Conservation (phyloP, 345 rosid species). For the Gossypium sturtianum region DNA sequence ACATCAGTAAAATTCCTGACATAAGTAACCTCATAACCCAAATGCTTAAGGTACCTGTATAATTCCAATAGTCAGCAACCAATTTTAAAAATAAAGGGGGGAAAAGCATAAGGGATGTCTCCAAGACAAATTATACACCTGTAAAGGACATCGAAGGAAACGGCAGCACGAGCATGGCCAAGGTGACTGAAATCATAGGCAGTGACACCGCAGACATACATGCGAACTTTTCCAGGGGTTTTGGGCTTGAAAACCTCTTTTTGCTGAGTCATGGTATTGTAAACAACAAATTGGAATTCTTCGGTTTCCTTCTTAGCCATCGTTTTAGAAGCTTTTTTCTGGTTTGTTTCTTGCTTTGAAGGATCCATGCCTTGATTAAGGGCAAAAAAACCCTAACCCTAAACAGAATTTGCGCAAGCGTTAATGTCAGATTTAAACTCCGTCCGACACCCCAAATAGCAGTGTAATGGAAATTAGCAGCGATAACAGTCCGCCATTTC, state of each 20-base stretch:
- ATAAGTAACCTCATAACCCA: conserved; percentile 69
- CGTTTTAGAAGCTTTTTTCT: conserved; percentile 9
- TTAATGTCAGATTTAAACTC: background rate
- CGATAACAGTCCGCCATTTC: no score
- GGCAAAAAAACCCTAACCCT: background rate
- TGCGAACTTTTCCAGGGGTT: conserved; percentile 52
- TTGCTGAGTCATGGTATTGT: conserved; percentile 66
- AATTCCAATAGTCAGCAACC: conserved; percentile 5
- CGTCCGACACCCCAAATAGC: no score
- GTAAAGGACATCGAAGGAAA: conserved; percentile 12
- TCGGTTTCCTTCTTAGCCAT: background rate
- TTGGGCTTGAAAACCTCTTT: conserved; percentile 51
- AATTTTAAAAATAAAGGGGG: background rate
- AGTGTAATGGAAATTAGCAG: no score
- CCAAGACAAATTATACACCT: background rate
- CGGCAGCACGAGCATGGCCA: conserved; percentile 83
- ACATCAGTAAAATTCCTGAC: conserved; percentile 89
- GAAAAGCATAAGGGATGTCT: background rate
- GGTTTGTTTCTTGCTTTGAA: background rate
- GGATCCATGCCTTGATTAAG: background rate
- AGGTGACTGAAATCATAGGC: conserved; percentile 1
- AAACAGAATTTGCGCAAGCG: background rate
- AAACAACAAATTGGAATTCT: conserved; percentile 32
- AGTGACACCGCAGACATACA: conserved; percentile 92
- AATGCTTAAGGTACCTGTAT: conserved; percentile 60